Base-by-base conservation (phyloP, 2,329 filamentous ascomycete genomes). In the Trichoderma aggressivum region DNA sequence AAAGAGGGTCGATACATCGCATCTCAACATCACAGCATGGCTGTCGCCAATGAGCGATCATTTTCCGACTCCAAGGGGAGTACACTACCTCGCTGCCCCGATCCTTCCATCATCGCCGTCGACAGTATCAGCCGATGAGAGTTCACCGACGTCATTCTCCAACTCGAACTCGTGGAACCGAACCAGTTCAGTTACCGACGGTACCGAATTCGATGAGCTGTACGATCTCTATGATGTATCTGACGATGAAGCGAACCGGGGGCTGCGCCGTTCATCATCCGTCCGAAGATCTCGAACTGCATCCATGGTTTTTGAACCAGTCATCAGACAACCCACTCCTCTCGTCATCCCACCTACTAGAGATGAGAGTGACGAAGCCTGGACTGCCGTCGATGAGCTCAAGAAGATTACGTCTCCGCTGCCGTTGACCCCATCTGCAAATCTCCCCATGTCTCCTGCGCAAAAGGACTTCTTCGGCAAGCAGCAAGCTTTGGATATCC, bases 201-300 rank as follows among this genome's bases (percentile, higher is more conserved):
- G 86, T 73, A 92, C 88, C 75, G 91, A 93, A 74, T 95, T 95
- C 76, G 93, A 97, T 80, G 93, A 97, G 76, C 84, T 97, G 62
- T 97, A 97, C 80, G 92, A 96, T 80, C 87, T 93, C 55, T 94
- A 93, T 18, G 94, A 97, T 75, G 89, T 94, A 69, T 94, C 97
- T 75, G 86, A 88, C 10, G 79, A 79, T 39, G 58, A 73, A 70
- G 30, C 72, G 36, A 63, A 72, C 34, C 73, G 73, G 26, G 72
- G 75, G 56, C 74, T 77, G 39, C 77, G 73, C 59, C 76, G 76
- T 50, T 76, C 75, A 58, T 73, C 75, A 18, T 77, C 79, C 76
- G 75, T 75, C 80, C 80, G 77, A 85, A 88, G 75, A 81, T 61
- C 59, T 28, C 79, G 82, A 76, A 79, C 82, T 75, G 18, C 28